Conservation (phyloP, 176 grass and related monocot species). For the Triticum aestivum region DNA sequence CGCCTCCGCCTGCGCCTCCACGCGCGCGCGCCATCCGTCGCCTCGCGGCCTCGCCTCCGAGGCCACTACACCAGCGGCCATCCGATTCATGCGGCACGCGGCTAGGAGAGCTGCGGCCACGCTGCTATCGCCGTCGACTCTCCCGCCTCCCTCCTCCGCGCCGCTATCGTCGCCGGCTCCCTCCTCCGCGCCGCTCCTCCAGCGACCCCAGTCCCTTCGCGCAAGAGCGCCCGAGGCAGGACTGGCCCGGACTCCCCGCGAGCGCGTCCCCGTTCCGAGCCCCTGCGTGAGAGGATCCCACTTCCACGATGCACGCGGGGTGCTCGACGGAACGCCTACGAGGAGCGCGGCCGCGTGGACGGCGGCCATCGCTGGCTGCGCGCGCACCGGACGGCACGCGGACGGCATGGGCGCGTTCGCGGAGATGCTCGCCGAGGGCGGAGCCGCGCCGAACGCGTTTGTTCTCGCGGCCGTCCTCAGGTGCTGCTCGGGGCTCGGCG, state of each 20-base stretch:
- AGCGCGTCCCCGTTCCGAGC: neutral
- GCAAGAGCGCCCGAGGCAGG: neutral
- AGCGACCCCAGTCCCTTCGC: neutral
- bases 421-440: slow-evolving; percentile 27
- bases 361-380: slow-evolving; percentile 35
- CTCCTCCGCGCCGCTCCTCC: neutral
- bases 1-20: neutral
- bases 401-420: slow-evolving; percentile 35
- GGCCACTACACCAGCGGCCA: neutral
- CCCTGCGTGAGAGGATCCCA: neutral
- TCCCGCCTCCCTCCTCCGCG: neutral
- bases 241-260: neutral
- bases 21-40: neutral
- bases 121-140: neutral
- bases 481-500: slow-evolving; percentile 40
- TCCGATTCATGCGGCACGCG: slow-evolving; percentile 5
- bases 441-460: slow-evolving; percentile 35
- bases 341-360: slow-evolving; percentile 42
- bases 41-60: neutral
- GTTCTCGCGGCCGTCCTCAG: slow-evolving; percentile 57
- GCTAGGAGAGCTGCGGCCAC: slow-evolving; percentile 8
- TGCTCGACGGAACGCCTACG: slow-evolving; percentile 24
- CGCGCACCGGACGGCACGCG: slow-evolving; percentile 21
- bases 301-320: neutral
- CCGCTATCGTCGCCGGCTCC: neutral